phyloP scores from a whole-genome alignment of 202 grass and related monocot species.

The Saccharum hybrid region DNA sequence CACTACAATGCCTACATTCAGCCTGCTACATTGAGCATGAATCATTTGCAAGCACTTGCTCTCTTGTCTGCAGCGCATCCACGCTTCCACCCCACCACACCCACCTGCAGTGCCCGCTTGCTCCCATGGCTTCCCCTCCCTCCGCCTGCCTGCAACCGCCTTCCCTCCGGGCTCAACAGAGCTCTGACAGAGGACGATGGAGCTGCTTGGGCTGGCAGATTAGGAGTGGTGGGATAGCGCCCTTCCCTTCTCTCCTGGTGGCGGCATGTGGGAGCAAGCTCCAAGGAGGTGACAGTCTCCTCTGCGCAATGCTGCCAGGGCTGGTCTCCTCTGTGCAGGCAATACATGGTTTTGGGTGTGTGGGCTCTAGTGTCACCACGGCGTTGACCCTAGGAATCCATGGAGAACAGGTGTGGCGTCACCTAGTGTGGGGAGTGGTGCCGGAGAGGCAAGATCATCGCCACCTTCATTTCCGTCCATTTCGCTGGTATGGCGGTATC shows the following conservation, averaged over 20 bases:
- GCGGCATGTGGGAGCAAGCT: neutral
- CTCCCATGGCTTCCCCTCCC: neutral
- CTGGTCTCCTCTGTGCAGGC: neutral
- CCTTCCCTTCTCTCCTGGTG: neutral
- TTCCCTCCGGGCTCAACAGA: neutral
- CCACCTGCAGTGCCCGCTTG: too few relatives aligned
- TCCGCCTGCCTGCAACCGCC: neutral
- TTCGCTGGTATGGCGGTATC: neutral
- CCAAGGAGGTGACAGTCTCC: neutral
- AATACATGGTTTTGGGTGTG: neutral
- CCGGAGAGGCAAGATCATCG: neutral
- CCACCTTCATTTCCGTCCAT: neutral
- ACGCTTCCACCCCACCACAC: neutral
- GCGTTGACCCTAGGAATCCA: neutral
- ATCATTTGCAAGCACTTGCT: neutral
- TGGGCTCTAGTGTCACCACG: neutral
- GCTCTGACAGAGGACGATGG: neutral
- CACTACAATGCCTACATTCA: constrained; percentile 4
- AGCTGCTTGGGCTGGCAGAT: neutral
- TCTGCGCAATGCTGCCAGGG: neutral
- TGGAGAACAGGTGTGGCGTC: neutral
- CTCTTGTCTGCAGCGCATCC: neutral
- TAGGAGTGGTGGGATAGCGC: neutral
- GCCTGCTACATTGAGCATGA: neutral
- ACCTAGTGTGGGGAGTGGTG: neutral